Conservation (phyloP, 2,329 filamentous ascomycete species). For the Thermoascus crustaceus region DNA sequence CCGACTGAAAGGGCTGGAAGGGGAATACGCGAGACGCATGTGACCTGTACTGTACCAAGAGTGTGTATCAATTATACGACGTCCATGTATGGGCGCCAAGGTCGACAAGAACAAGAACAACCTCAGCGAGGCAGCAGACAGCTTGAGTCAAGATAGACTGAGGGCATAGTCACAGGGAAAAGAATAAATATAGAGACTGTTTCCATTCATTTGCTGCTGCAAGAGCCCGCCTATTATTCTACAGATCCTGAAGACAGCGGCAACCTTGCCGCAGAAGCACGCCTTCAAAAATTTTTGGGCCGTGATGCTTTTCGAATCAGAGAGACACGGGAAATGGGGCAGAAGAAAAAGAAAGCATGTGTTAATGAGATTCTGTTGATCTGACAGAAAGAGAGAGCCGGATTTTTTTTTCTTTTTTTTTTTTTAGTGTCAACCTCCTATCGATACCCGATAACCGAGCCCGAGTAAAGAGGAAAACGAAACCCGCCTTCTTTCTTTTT, state of each 20-base stretch:
- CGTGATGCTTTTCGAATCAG: slow-evolving; percentile 1
- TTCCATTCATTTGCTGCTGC: slow-evolving; percentile 3
- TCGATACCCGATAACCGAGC: not conserved
- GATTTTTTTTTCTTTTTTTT: not conserved
- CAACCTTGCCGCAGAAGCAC: not conserved
- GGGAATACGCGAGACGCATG: too few relatives aligned
- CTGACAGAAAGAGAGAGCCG: not conserved
- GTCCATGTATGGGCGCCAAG: too few relatives aligned
- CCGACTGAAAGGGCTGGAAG: too few relatives aligned
- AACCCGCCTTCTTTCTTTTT: not conserved
- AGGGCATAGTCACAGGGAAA: not conserved
- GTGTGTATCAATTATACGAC: too few relatives aligned
- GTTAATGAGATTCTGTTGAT: slow-evolving; percentile 1
- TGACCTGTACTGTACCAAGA: too few relatives aligned
- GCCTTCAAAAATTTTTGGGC: not conserved
- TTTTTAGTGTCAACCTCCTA: slow-evolving; percentile 1
- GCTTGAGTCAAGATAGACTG: too few relatives aligned
- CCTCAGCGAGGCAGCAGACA: too few relatives aligned
- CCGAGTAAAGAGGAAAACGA: not conserved
- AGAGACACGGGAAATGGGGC: not conserved
- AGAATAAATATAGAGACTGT: not conserved
- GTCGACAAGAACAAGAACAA: too few relatives aligned
- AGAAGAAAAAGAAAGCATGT: slow-evolving; percentile 1
- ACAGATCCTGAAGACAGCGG: not conserved
- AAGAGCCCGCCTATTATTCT: slow-evolving; percentile 2